phyloP scores from a whole-genome alignment of 305 asterid genomes.

The Solanum hybrid region DNA sequence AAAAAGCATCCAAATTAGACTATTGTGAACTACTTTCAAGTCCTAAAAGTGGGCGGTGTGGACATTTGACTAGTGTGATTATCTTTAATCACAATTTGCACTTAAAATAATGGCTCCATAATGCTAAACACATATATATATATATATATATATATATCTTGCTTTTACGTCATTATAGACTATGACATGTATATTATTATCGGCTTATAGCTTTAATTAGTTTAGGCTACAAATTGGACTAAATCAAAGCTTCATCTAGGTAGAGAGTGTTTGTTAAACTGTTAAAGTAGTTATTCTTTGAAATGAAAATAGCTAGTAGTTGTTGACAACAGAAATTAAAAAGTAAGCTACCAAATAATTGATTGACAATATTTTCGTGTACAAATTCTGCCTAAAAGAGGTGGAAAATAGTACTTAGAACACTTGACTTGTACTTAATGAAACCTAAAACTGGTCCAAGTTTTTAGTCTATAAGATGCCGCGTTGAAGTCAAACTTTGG shows the following conservation, averaged over 20 bases:
- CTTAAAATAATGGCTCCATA: neutral
- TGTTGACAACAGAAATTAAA: neutral
- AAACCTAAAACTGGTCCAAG: neutral
- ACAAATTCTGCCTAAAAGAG: neutral
- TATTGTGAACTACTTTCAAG: neutral
- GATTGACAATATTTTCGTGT: neutral
- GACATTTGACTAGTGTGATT: neutral
- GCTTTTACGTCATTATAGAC: neutral
- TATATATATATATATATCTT: neutral
- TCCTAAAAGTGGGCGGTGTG: slow-evolving; percentile 2
- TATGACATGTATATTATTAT: neutral
- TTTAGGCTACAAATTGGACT: neutral
- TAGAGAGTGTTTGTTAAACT: neutral
- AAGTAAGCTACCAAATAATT: neutral
- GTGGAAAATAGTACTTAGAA: neutral
- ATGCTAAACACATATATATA: neutral
- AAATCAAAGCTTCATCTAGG: neutral
- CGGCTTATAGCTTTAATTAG: neutral
- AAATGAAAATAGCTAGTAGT: neutral
- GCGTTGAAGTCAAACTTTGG: slow-evolving; percentile 1
- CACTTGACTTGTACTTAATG: slow-evolving; percentile 1
- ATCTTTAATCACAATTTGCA: neutral
- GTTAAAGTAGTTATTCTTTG: neutral
- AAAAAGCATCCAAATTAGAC: neutral
- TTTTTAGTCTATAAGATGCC: neutral